Base-by-base conservation (phyloP, 75 land plant species). In the Pseudotsuga menziesii region DNA sequence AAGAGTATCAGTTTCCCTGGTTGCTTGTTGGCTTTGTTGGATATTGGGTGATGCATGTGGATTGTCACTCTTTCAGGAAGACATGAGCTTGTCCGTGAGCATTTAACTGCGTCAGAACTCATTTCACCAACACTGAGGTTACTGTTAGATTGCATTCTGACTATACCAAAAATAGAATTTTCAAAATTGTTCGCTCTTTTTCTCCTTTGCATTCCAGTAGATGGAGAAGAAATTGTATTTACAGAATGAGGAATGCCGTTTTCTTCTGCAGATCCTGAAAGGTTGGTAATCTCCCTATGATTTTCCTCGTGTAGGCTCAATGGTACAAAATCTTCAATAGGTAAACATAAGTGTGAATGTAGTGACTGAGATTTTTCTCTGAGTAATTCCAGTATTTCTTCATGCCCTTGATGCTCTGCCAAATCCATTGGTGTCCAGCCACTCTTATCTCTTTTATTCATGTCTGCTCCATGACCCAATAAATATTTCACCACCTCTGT, bases 161-260 rank as follows among this genome's bases (percentile, higher is more conserved):
- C 75, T 23, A 91, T 80, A 8, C 92, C 92, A 76, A 88, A 91
- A 22, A 91, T 78, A 17, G 92, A 84, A 76, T 91, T 88, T 62
- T 83, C 77, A 74, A 86, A 88, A 35, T 79, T 85, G 77, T 74
- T 7, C 25, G 11, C 69, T 79, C 78, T 78, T 22, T 87, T 81
- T 76, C 81, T 80, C 13, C 74, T 81, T 9, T 69, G 19, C 17
- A 57, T 59, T 72, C 73, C 74, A 15, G 35, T 23, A 56, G 35
- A 5, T 14, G 4, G 4, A 17, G 44, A n/a, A 25, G 72, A 39
- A 69, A 41, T 17, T 69, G 52, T 12, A 55, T 22, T 61, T 25
- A n/a, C 12, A 61, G 25, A 25, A 9, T 23, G 44, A 23, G 0
- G 25, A 55, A 55, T 22, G 23, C 58, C 44, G 19, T 39, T 56